Base-by-base conservation (phyloP, 2,329 filamentous ascomycete genomes). In the Hymenotorrendiella dingleyae region DNA sequence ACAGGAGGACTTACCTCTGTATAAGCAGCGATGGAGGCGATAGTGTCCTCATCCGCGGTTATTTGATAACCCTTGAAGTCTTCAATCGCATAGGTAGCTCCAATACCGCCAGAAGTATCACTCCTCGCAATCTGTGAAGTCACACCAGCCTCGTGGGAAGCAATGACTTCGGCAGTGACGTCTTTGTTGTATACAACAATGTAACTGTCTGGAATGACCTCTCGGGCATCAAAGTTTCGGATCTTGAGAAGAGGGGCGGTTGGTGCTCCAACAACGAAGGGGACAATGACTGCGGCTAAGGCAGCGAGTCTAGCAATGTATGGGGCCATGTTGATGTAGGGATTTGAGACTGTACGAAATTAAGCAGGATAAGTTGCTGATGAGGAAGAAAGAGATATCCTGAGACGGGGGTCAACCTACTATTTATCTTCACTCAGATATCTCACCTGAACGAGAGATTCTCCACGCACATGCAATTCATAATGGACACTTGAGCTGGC, bases 151-250 rank as follows among this genome's bases (percentile, higher is more conserved):
- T 76, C 64, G 59, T 78, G 73, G 36, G 68, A 63, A 27, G 65
- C 61, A 54, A 82, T 71, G 27, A 64, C 64, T 12, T 67, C 68
- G 17, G 70, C 64, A 48, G 64, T 66, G 52, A 69, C 71, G 42
- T 69, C 71, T 50, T 66, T 67, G 60, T 81, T 77, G 67, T 80
- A 82, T 45, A 83, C 77, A 42, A 82, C 77, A 48, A 84, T 82
- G 62, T 80, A 84, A 36, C 69, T 68, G 64, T 76, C 71, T 22
- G 71, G 64, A 29, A 82, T 69, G 45, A 73, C 61, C 53, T 77
- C 64, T 8, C 52, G 52, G 42, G 68, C 69, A 23, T 68, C 61
- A 2, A 67, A 59, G 57, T 80, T 81, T 54, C 63, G 61, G 54
- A 56, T 54, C 42, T 60, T 60, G 34, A 55, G 39, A 36, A 57